Conservation (phyloP, 345 rosid genomes). For the Gossypium bickii region DNA sequence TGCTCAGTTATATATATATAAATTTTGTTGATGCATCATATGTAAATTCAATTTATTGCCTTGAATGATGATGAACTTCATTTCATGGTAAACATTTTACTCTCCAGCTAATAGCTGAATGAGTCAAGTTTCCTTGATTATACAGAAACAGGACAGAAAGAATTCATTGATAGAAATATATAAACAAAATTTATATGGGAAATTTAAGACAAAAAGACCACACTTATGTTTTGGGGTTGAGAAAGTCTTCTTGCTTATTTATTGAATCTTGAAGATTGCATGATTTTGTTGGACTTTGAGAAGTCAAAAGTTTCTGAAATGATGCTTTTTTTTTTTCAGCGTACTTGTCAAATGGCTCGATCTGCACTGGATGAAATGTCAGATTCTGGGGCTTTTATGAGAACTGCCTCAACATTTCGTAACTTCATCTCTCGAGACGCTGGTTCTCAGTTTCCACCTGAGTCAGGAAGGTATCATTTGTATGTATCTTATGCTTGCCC, state of each 20-base stretch:
- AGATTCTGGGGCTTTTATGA: constrained; percentile 61
- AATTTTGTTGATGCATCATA: background rate
- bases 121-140: background rate
- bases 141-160: background rate
- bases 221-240: constrained; percentile 10
- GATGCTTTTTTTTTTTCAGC: constrained; percentile 23
- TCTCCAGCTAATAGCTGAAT: constrained; percentile 4
- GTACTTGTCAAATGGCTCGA: constrained; percentile 51
- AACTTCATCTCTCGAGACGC: constrained; percentile 58
- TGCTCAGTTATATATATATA: background rate
- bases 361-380: constrained; percentile 77
- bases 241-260: constrained; percentile 4
- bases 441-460: constrained; percentile 66
- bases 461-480: constrained; percentile 87
- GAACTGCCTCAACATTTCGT: constrained; percentile 83
- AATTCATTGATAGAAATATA: background rate
- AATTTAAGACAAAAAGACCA: background rate
- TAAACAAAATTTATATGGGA: background rate
- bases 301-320: constrained; percentile 1
- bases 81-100: background rate
- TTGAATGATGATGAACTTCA: background rate
- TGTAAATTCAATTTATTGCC: background rate
- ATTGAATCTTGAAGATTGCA: background rate
- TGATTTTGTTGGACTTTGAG: background rate
- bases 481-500: constrained; percentile 34